Base-by-base conservation (phyloP, 495 filamentous ascomycete species). In the Aspergillus ostianus region DNA sequence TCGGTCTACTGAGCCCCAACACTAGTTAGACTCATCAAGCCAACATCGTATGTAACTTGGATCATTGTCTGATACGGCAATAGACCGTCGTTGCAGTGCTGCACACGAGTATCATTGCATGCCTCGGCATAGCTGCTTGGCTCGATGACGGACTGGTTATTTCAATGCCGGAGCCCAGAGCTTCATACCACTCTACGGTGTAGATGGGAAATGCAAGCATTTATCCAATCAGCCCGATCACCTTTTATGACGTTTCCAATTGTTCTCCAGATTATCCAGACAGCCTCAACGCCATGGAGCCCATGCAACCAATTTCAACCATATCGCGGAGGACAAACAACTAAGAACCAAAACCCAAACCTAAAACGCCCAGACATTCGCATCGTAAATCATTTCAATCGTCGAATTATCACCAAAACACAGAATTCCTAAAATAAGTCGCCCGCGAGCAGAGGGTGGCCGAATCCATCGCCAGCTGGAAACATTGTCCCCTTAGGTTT, bases 401-500 rank as follows among this genome's bases (percentile, higher is more conserved):
- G 36, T 41, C 36, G 12, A 41, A 13, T 15, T 41, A 12, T 41
- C 36, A 41, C 36, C 36, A 41, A 41, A 41, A 41, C 36, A 41
- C 36, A 17, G 36, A 41, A 10, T 26, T 49, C 6, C 47, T 26
- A 21, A 26, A 15, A 15, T 23, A 21, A 6, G 9, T 44, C 9
- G 30, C 18, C 18, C 30, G 20, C 41, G 30, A 45, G 36, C 52
- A 29, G 18, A 45, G 30, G 45, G 52, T 23, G 32, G 32, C 32
- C 6, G 52, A 23, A 20, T 21, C 41, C 10, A 49, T 29, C 13
- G 32, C 30, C 27, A 60, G 51, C 13, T 46, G 58, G 23, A 44
- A 30, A 13, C 27, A 26, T 15, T 21, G 41, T 6, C 47, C 26
- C 10, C 4, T n/a, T 17, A 60, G 19, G 0, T 23, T 19, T 29